Evolutionary conservation across 306 rosid species (phyloP), one percentile per base, ranked within the genome.

Genomic region (Citrullus mucosospermus): DNA sequence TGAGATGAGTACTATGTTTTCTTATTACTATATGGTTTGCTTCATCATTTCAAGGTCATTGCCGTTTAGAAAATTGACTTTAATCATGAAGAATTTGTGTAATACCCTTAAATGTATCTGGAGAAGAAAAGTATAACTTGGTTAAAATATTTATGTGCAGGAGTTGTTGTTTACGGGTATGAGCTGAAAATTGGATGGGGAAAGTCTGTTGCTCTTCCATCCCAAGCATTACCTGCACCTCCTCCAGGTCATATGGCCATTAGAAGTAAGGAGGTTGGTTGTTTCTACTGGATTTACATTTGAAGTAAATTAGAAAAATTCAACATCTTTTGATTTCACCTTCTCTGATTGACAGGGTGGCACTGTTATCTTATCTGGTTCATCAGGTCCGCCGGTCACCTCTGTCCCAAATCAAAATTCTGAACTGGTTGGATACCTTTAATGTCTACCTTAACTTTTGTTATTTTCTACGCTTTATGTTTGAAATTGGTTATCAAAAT

Each of bases 211-310:
- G 93, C 98, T 65, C 90, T 96, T 76, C 99, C 99, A 73, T 96
- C 99, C 1, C 98, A 96, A 91, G 99, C 99, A 1, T 83, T 96
- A 68, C 99, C 99, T 70, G 99, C 99, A 55, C 99, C 99, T 36
- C 98, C 98, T 58, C 99, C 98, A 36, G 99, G 99, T 84, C 99
- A 93, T 38, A 96, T 96, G 99, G 99, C 99, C 65, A 96, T 96
- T 84, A 91, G 98, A 96, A 96, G 97, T 85, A 95, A 95, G 84
- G 99, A 96, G 99, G 99, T 96, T 75, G 54, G 89, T 41, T 38
- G 17, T 77, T 59, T 58, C 50, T 53, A 74, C 59, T 74, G 32
- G 77, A 54, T 53, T 38, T 74, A 50, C 63, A 74, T 51, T 16
- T 74, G 32, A 17, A 74, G 63, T 32, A 53, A 32, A 15, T 54